Evolutionary conservation across 2,329 filamentous ascomycete species (phyloP).

Genomic region (Hypoxylon sp.): DNA sequence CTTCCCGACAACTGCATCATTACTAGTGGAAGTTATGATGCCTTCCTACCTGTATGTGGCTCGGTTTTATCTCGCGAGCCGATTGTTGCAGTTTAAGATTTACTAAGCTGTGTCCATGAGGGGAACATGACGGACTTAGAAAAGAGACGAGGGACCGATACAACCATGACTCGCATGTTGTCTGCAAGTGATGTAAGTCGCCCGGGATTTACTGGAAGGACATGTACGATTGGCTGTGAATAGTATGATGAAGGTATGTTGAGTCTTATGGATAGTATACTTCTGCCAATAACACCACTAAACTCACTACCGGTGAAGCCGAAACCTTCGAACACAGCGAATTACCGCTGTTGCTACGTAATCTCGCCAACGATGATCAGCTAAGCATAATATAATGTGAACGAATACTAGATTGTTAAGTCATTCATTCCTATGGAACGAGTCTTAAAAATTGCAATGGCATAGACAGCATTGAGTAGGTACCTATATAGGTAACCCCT

Average conservation of each 20-base stretch:
- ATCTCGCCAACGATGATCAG: neutral
- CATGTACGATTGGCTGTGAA: neutral
- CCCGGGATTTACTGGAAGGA: neutral
- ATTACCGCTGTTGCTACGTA: neutral
- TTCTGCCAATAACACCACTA: neutral
- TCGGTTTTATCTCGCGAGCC: constrained; percentile 15
- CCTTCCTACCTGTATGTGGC: neutral
- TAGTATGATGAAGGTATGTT: neutral
- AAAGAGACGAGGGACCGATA: constrained; percentile 10
- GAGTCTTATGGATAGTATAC: neutral
- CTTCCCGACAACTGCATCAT: neutral
- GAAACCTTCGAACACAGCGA: neutral
- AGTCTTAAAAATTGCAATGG: neutral
- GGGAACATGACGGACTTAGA: constrained; percentile 7
- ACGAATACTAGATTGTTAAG: neutral
- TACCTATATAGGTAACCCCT: neutral
- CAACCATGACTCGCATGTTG: neutral
- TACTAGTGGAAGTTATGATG: neutral
- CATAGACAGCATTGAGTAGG: neutral
- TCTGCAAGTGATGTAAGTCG: neutral
- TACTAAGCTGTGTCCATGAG: constrained; percentile 5
- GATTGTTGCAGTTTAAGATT: constrained; percentile 5
- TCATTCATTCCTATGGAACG: neutral
- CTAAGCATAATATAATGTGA: neutral
- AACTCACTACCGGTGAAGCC: neutral